These are phyloP conservation scores for Trametes villosa DNA, from an alignment of 768 basidiomycete genomes.

Conservation along the genomic window DNA sequence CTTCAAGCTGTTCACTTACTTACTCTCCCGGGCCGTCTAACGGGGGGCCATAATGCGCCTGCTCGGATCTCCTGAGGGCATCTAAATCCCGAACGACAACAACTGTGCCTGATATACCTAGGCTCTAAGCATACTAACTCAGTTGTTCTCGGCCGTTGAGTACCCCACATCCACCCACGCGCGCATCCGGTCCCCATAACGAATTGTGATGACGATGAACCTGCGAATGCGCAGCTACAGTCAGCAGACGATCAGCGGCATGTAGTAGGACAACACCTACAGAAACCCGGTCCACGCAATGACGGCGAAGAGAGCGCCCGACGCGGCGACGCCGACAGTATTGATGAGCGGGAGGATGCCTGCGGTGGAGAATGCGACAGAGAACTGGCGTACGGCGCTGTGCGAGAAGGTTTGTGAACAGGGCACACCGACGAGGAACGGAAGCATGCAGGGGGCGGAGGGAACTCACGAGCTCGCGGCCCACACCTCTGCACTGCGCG, in stretches of 20 bases:
- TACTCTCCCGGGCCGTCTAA: no score
- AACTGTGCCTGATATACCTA: no score
- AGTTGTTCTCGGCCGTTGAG: constrained; percentile 39
- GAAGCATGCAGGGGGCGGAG: no score
- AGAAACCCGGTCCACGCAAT: constrained; percentile 54
- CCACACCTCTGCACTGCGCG: constrained; percentile 64
- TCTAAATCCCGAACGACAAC: no score
- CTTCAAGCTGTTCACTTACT: no score
- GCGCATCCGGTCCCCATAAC: constrained; percentile 62
- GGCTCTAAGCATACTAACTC: background rate
- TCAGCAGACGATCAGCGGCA: background rate
- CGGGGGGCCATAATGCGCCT: no score
- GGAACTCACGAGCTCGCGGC: constrained; percentile 61
- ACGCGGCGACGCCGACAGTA: constrained; percentile 51
- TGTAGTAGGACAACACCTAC: constrained; percentile 44
- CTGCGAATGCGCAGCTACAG: constrained; percentile 43
- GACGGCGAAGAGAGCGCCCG: constrained; percentile 51
- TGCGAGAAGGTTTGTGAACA: background rate
- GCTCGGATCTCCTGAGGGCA: no score
- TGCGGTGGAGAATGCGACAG: constrained; percentile 48
- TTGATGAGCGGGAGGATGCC: constrained; percentile 59
- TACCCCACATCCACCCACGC: constrained; percentile 61
- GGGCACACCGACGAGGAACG: background rate
- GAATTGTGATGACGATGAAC: constrained; percentile 54
- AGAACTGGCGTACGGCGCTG: constrained; percentile 53